A percentile compares a stretch with the other conserved stretches of the same genome.
Conservation (phyloP, 176 grass and related monocot species). For the Aechmea fasciata region DNA sequence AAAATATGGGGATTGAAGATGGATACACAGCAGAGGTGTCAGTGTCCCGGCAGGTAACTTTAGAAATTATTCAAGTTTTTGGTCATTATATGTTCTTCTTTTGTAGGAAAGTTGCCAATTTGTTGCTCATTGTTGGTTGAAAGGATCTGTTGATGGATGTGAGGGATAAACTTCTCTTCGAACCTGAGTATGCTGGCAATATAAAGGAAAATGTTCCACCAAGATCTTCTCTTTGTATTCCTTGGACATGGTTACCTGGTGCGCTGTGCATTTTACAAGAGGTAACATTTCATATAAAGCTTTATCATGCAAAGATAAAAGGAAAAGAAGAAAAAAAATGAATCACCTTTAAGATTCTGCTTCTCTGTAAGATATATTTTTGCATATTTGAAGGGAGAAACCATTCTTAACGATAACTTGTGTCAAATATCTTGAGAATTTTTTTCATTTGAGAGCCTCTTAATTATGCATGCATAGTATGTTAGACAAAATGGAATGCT, state of each 20-base stretch:
- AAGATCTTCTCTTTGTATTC: constrained; percentile 60
- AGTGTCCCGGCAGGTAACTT: constrained; percentile 53
- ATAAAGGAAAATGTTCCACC: constrained; percentile 71
- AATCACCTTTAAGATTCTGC: neutral
- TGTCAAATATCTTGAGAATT: too few species aligned
- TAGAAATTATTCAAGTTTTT: constrained; percentile 10
- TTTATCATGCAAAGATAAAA: neutral
- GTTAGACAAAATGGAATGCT: too few species aligned
- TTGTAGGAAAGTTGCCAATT: neutral
- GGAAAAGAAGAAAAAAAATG: neutral
- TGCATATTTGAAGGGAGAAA: too few species aligned
- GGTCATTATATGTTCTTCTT: neutral
- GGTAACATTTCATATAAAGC: constrained; percentile 36
- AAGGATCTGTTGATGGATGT: constrained; percentile 83
- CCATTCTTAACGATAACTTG: too few species aligned
- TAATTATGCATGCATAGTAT: too few species aligned
- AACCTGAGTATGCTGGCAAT: constrained; percentile 76
- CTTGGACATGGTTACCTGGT: constrained; percentile 84
- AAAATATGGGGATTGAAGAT: constrained; percentile 62
- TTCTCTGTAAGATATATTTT: too few species aligned
- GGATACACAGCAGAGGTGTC: constrained; percentile 59
- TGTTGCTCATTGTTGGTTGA: neutral
- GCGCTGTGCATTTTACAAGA: constrained; percentile 73
- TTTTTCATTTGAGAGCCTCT: too few species aligned
- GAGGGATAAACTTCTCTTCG: constrained; percentile 94